Evolutionary conservation across 1,139 yeast species (phyloP), one percentile per base, ranked within the genome.

Genomic region (Saccharomyces hybrid): DNA sequence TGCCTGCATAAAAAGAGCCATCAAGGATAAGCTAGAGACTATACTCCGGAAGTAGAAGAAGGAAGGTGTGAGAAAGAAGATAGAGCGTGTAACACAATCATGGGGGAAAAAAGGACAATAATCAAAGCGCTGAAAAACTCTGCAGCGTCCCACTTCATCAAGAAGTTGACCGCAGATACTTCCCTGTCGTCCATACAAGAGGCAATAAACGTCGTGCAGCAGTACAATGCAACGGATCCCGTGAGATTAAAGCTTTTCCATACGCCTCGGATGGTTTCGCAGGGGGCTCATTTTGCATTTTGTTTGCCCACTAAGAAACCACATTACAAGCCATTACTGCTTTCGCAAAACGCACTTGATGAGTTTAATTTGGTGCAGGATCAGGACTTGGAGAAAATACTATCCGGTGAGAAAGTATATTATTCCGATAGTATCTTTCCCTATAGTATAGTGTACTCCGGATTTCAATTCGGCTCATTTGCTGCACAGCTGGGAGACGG

Each of bases 401-500:
- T 88, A 5, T 75, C 84, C 56, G 97, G 98, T 2, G 76, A 83
- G 56, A 66, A 71, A 38, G 70, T 79, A 31, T 63, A 69, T 34
- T 70, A 71, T 11, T 71, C 74, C 38, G 54, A 71, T 0, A 73
- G 72, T n/a, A 79, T 87, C 0, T 81, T 82, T 62, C 98, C 98
- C 0, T 91, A 87, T 71, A 82, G 96, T 6, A 91, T 86, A 68
- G 88, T 95, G 0, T 93, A 93, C 69, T 96, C 98, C 1, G 99
- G 99, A 1, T 89, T 87, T 78, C 99, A 93, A 67, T 93, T 93
- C 74, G 98, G 99, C 2, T 83, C 80, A 61, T 93, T 93, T 82
- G 97, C 98, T 0, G 98, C 98, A 1, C 99, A 93, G 69, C 73
- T 93, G 59, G 99, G 99, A 4, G 99, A 93, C 68, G 99, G 99